Evolutionary conservation across 495 filamentous ascomycete species (phyloP), one percentile per base, ranked within the genome.

Genomic region (Podospora didyma): DNA sequence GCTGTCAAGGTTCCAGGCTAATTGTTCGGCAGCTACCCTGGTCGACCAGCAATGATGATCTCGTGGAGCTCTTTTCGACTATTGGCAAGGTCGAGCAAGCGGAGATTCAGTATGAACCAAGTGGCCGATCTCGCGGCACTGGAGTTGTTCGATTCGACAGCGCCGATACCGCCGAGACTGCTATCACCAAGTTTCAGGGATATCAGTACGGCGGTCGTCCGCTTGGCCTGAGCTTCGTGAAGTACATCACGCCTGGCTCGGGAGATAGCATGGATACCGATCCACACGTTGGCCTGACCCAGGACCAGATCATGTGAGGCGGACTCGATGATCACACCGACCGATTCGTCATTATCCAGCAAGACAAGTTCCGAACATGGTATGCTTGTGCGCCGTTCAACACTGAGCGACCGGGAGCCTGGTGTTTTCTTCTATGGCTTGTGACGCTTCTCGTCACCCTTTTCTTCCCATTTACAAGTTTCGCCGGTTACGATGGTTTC

Each of bases 21-120:
- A 72, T 66, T 60, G 10, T 56, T 11, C 35, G 10, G 19, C 64
- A 97, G 93, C 83, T 98, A 54, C 94, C 94, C 5, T 98, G 94
- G 94, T 97, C 93, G 31, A 98, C 94, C 20, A 96, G 92, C 75
- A 97, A 97, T 64, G 95, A 97, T 54, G 94, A 98, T 71, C 74
- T 98, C 4, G 82, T 97, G 46, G 94, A 98, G 66, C 81, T 98
- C 14, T 98, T 98, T 81, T 91, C 87, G 26, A 98, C 94, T 6
- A 97, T 98, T 68, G 94, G 93, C 46, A 96, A 96, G 73, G 94
- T 98, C 58, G 92, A 96, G 62, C 90, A 90, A 62, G 94, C 94
- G 11, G 95, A 97, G 76, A 97, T 97, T 49, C 95, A 98, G 74
- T 97, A 97, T 66, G 95, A 97, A 66, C 88, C 89, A 7, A 96